A percentile compares a stretch with the other conserved stretches of the same genome.
phyloP scores from a whole-genome alignment of 805 yeast genomes.

The Ogataea populi-albae region DNA sequence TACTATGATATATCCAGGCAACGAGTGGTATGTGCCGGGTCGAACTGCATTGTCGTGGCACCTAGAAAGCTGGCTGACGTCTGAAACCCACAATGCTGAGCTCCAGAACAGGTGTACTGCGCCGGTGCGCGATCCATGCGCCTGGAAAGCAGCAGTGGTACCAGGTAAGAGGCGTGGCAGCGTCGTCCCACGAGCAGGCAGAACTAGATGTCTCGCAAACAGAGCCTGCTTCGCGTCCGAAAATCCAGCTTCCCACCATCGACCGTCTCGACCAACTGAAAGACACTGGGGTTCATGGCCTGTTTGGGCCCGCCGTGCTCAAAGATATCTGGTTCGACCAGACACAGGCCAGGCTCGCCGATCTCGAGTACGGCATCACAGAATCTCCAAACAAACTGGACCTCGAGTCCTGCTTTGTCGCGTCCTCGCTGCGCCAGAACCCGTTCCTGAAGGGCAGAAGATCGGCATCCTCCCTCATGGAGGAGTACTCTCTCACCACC shows the following conservation, averaged over 20 bases:
- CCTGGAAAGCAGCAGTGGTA: slow-evolving; percentile 1
- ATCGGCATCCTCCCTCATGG: slow-evolving; percentile 14
- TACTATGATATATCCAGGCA: too few relatives aligned
- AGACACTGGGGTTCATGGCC: slow-evolving; percentile 44
- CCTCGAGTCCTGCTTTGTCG: slow-evolving; percentile 26
- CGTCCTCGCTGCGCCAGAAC: slow-evolving; percentile 12
- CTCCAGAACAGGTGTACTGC: slow-evolving; percentile 1
- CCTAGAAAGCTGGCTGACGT: too few relatives aligned
- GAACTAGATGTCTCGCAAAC: slow-evolving; percentile 9
- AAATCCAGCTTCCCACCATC: slow-evolving; percentile 27
- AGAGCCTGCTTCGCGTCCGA: too few relatives aligned
- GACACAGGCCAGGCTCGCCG: slow-evolving; percentile 36
- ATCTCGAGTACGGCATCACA: slow-evolving; percentile 38
- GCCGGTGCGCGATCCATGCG: slow-evolving; percentile 1
- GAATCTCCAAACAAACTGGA: slow-evolving; percentile 29
- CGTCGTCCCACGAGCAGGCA: slow-evolving; percentile 7
- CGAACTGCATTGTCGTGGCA: too few relatives aligned
- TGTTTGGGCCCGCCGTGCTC: slow-evolving; percentile 46
- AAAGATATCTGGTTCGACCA: slow-evolving; percentile 50
- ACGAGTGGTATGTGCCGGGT: too few relatives aligned
- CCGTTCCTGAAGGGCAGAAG: slow-evolving; percentile 19
- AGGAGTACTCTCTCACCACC: slow-evolving; percentile 22
- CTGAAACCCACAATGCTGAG: too few relatives aligned
- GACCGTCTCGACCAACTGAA: slow-evolving; percentile 23
- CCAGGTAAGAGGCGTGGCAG: slow-evolving; percentile 4